Evolutionary conservation across 164 flowering plant species (phyloP).

Genomic region (Stephania japonica): DNA sequence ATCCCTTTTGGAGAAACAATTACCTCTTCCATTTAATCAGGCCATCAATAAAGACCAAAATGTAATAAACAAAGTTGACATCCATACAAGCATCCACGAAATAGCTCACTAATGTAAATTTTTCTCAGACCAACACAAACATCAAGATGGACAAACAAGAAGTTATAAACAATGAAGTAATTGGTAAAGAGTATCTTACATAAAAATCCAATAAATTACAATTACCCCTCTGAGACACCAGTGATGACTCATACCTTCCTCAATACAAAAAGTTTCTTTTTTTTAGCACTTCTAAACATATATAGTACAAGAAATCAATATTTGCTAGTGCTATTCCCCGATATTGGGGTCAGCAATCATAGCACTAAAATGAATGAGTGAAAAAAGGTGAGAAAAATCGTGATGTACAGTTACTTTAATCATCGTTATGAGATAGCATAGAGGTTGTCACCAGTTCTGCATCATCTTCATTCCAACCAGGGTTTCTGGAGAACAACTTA

Average conservation of each 20-base stretch:
- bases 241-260: not conserved
- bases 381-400: not conserved
- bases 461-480: slow-evolving; percentile 66
- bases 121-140: not conserved
- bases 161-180: not conserved
- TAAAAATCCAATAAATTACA: slow-evolving; percentile 10
- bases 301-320: not conserved
- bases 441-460: slow-evolving; percentile 33
- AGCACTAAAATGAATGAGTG: slow-evolving; percentile 11
- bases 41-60: not conserved
- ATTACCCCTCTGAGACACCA: slow-evolving; percentile 1
- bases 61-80: not conserved
- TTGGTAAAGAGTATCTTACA: not conserved
- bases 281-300: not conserved
- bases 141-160: not conserved
- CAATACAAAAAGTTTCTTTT: not conserved
- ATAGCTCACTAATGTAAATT: not conserved
- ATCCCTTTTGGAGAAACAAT: not conserved
- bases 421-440: slow-evolving; percentile 34
- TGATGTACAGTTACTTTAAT: slow-evolving; percentile 12
- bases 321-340: not conserved
- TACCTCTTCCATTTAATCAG: not conserved
- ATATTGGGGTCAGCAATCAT: slow-evolving; percentile 12
- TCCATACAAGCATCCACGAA: no score
- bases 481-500: slow-evolving; percentile 39